These are phyloP conservation scores for Xylaria sp. DNA, from an alignment of 2,329 filamentous ascomycete genomes.

Conservation along the genomic window DNA sequence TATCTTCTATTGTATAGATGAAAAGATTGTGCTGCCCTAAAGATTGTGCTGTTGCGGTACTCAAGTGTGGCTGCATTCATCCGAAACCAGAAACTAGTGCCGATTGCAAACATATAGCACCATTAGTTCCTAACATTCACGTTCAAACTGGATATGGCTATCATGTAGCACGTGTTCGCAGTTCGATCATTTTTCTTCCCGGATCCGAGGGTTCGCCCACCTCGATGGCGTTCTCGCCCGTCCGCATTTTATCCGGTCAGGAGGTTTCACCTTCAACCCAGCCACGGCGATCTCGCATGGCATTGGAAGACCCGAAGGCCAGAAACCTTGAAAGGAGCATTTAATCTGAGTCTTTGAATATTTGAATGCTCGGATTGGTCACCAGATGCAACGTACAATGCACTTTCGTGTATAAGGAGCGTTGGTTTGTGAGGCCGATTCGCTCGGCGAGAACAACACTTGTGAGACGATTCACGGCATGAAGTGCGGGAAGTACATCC, in stretches of 20 bases:
- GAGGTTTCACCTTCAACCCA: constrained; percentile 12
- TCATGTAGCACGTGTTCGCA: not conserved
- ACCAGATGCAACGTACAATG: not conserved
- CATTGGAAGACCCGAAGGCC: constrained; percentile 1
- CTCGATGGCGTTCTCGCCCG: not conserved
- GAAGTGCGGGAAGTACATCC: constrained; percentile 4
- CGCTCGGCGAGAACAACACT: not conserved
- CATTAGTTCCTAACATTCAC: not conserved
- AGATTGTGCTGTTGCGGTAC: not conserved
- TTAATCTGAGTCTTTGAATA: constrained; percentile 3
- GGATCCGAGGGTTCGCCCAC: not conserved
- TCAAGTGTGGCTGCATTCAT: too few species aligned
- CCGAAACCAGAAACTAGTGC: not conserved
- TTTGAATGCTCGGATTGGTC: constrained; percentile 11
- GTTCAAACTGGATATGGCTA: not conserved
- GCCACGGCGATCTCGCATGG: constrained; percentile 21
- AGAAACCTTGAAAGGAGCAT: constrained; percentile 3
- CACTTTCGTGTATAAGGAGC: not conserved
- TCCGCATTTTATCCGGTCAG: constrained; percentile 21
- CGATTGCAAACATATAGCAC: not conserved
- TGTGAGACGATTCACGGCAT: not conserved
- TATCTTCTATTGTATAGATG: not conserved
- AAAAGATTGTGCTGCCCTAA: not conserved
- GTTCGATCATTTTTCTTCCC: not conserved
- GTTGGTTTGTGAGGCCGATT: not conserved